A percentile compares a stretch with the other conserved stretches of the same genome.
These are phyloP conservation scores for Citrus sinensis DNA, from an alignment of 345 rosid species.

Conservation along the genomic window DVS_A1.0 CM039161.1:1691001-1691500, in stretches of 20 bases:
- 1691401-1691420: not conserved
- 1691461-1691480: not conserved
- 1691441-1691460: not conserved
- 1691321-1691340: not conserved
- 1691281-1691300: slow-evolving; percentile 35
- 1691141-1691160: not conserved
- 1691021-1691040: slow-evolving; percentile 13
- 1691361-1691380: not conserved
- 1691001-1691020: slow-evolving; percentile 4
- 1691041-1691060: not conserved
- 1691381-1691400: not conserved
- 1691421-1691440: not conserved
- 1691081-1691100: slow-evolving; percentile 13
- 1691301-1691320: slow-evolving; percentile 40
- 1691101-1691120: not conserved
- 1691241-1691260: slow-evolving; percentile 42
- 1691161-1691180: not conserved
- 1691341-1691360: not conserved
- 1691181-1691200: slow-evolving; percentile 18
- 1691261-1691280: slow-evolving; percentile 39
- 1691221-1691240: slow-evolving; percentile 38
- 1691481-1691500: not conserved
- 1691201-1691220: slow-evolving; percentile 39
- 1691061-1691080: not conserved
- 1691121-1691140: not conserved